Base-by-base conservation (phyloP, 768 basidiomycete genomes). In the Suillus lakei region DNA sequence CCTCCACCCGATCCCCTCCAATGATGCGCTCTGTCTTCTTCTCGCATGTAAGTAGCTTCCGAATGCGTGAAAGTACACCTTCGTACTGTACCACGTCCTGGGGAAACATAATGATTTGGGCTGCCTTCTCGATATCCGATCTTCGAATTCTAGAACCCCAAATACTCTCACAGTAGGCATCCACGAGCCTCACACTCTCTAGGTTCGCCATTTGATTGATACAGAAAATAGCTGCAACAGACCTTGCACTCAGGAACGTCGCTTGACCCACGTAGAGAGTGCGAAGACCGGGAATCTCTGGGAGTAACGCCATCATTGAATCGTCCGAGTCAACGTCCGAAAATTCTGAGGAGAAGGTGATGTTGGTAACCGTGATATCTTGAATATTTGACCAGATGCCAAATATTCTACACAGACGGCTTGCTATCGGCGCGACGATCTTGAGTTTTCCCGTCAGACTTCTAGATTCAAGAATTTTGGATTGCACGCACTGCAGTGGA, bases 111-210 rank as follows among this genome's bases (percentile, higher is more conserved):
- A 66, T 28, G 10, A 50, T 63, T 58, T 62, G 51, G 23, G 67
- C 66, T 7, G 79, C 82, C 18, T 66, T 70, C 73, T 85, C 84
- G 15, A 88, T 69, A 68, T 87, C 84, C 15, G 79, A 78, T 44
- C 82, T 75, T 18, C 86, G 80, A 34, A 88, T 65, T 38, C 88
- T 79, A 2, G 77, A 76, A 48, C 85, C 87, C 88, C 88, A 88
- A 32, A 89, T 88, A 64, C 86, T 86, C 54, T 79, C 83, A 13
- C 74, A 72, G 69, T 88, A 88, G 26, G 80, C 81, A 65, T 88
- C 87, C n/a, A 87, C 81, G 7, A 87, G 76, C 46, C 78, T 74
- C 30, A 87, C 71, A 34, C 68, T 55, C 63, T 73, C 68, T 28
- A 87, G 74, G 15, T 61, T 48, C 34, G 65, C 55, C 63, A 69